Conservation (phyloP, 2,329 filamentous ascomycete genomes). For the Diaporthe australafricana region DNA sequence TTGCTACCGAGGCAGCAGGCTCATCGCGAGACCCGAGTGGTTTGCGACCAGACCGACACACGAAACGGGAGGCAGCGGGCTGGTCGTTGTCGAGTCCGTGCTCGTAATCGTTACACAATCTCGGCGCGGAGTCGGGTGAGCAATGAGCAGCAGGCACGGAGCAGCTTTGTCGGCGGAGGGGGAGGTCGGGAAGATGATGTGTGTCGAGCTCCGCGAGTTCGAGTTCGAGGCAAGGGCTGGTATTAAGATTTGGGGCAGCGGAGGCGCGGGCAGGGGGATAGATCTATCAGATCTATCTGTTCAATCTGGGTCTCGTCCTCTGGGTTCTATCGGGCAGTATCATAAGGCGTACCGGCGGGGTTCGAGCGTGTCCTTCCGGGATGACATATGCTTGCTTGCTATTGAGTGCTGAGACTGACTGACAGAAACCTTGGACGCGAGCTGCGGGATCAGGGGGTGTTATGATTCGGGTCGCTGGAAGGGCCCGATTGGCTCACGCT, state of each 20-base stretch:
- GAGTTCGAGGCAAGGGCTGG: conserved; percentile 1
- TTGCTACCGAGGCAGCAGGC: conserved; percentile 27
- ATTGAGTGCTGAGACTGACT: conserved; percentile 4
- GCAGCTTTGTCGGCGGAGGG: neutral
- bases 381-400: conserved; percentile 12
- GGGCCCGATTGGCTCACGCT: conserved; percentile 17
- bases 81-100: neutral
- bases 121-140: neutral
- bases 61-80: conserved; percentile 2
- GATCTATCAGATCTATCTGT: neutral
- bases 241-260: conserved; percentile 11
- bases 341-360: conserved; percentile 1
- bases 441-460: conserved; percentile 23
- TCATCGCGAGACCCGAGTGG: conserved; percentile 26
- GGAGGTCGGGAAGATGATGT: neutral
- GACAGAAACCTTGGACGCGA: conserved; percentile 14
- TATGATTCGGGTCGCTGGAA: conserved; percentile 22
- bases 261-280: neutral
- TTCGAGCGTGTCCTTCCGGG: conserved; percentile 19
- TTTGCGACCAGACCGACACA: conserved; percentile 1
- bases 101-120: neutral
- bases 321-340: too few relatives aligned
- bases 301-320: neutral
- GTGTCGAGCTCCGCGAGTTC: neutral
- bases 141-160: neutral